These are phyloP conservation scores for Boletales sp. DNA, from an alignment of 768 basidiomycete genomes.

Conservation along the genomic window DNA sequence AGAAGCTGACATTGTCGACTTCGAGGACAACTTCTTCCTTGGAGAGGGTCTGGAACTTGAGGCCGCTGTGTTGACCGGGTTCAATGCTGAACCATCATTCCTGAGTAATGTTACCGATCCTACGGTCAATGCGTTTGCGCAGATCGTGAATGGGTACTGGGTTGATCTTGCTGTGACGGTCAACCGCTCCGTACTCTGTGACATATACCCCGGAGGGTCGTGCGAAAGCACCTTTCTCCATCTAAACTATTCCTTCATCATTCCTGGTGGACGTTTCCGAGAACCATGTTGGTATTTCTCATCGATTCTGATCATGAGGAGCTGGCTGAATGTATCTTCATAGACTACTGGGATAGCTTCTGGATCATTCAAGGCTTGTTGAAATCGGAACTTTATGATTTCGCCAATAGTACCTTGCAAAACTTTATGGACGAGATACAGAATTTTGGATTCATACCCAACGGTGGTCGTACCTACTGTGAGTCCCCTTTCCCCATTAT, in stretches of 20 bases:
- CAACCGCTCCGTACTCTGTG: constrained; percentile 68
- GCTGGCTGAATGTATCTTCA: neutral
- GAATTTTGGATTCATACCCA: constrained; percentile 85
- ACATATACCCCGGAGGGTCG: constrained; percentile 37
- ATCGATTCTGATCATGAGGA: neutral
- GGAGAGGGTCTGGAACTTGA: constrained; percentile 87
- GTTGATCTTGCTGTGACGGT: constrained; percentile 71
- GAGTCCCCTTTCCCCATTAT: constrained; percentile 3
- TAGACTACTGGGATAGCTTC: constrained; percentile 67
- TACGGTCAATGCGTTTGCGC: constrained; percentile 65
- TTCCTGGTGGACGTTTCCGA: constrained; percentile 84
- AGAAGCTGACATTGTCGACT: constrained; percentile 60
- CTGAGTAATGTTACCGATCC: constrained; percentile 67
- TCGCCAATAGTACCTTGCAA: constrained; percentile 74
- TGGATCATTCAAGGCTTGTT: constrained; percentile 91
- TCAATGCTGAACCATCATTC: constrained; percentile 62
- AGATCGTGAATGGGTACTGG: constrained; percentile 85
- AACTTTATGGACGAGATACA: constrained; percentile 96
- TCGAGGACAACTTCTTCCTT: constrained; percentile 70
- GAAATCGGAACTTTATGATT: constrained; percentile 66
- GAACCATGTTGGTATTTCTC: constrained; percentile 64
- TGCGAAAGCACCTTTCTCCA: constrained; percentile 89
- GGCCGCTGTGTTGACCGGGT: constrained; percentile 56
- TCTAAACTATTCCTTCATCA: constrained; percentile 86
- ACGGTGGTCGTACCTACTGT: constrained; percentile 92